Conservation (phyloP, 1,284 basidiomycete genomes). For the Ustilago curta region DNA sequence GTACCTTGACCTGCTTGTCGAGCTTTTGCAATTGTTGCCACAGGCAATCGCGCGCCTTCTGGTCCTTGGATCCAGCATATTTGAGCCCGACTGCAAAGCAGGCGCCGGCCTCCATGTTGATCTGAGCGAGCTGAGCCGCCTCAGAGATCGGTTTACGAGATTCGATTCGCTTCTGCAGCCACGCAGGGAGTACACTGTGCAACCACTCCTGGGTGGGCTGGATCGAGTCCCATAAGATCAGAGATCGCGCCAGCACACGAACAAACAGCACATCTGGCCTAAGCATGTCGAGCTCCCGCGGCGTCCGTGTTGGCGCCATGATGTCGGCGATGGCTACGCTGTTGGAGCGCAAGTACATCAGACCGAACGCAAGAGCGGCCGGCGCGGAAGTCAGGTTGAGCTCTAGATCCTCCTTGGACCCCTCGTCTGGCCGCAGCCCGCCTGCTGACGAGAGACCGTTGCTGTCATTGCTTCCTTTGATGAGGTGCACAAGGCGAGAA, state of each 20-base stretch:
- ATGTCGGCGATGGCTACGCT: slow-evolving; percentile 86
- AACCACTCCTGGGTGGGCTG: slow-evolving; percentile 83
- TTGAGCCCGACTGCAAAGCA: slow-evolving; percentile 93
- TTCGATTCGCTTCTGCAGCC: slow-evolving; percentile 75
- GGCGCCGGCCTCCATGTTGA: slow-evolving; percentile 75
- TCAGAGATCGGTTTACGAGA: slow-evolving; percentile 29
- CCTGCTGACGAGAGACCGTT: neutral
- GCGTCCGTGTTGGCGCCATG: slow-evolving; percentile 83
- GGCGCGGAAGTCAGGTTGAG: slow-evolving; percentile 74
- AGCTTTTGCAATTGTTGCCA: slow-evolving; percentile 84
- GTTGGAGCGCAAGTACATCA: slow-evolving; percentile 90
- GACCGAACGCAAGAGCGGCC: slow-evolving; percentile 86
- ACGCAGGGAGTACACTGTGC: slow-evolving; percentile 78
- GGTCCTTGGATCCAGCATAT: slow-evolving; percentile 78
- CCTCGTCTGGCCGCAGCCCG: slow-evolving; percentile 6
- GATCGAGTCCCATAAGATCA: slow-evolving; percentile 90
- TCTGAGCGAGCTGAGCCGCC: slow-evolving; percentile 56
- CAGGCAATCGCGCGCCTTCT: slow-evolving; percentile 82
- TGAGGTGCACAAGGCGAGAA: slow-evolving; percentile 48
- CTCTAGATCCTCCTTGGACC: slow-evolving; percentile 13
- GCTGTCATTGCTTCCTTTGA: slow-evolving; percentile 29
- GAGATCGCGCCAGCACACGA: slow-evolving; percentile 79
- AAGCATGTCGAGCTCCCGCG: slow-evolving; percentile 82
- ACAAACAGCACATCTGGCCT: slow-evolving; percentile 88
- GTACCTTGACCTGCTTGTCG: slow-evolving; percentile 70